A percentile compares a stretch with the other conserved stretches of the same genome.
phyloP scores from a whole-genome alignment of 306 rosid species.

The Gastrolobium bilobum region DNA sequence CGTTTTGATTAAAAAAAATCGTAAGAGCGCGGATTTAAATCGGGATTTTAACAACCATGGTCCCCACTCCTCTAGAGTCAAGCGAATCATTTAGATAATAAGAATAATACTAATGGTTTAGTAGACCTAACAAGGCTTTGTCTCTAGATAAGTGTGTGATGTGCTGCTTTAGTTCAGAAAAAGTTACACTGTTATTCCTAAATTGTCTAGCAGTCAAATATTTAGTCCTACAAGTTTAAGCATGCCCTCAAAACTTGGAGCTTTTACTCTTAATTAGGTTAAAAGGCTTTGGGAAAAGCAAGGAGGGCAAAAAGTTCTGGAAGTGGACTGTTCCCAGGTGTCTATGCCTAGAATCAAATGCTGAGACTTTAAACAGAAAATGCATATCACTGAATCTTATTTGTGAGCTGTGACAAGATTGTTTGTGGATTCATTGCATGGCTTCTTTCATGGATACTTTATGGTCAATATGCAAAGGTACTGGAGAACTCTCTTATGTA shows the following conservation, averaged over 20 bases:
- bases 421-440: background rate
- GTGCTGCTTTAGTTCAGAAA: background rate
- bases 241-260: slow-evolving; percentile 8
- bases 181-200: background rate
- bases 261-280: background rate
- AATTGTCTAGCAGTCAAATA: background rate
- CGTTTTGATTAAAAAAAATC: no score
- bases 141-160: background rate
- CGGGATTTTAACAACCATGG: no score
- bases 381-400: background rate
- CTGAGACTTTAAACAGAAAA: background rate
- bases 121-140: slow-evolving; percentile 10
- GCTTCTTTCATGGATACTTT: background rate
- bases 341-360: background rate
- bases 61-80: background rate
- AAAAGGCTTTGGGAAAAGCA: background rate
- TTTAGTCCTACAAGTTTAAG: background rate
- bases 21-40: no score
- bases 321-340: background rate
- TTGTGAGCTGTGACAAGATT: background rate
- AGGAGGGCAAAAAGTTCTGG: background rate
- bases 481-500: background rate
- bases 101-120: background rate
- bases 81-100: slow-evolving; percentile 7
- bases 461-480: background rate